Evolutionary conservation across 2,329 filamentous ascomycete genomes (phyloP), one percentile per base, ranked within the genome.

Genomic region (Fusarium pseudonygamai): DNA sequence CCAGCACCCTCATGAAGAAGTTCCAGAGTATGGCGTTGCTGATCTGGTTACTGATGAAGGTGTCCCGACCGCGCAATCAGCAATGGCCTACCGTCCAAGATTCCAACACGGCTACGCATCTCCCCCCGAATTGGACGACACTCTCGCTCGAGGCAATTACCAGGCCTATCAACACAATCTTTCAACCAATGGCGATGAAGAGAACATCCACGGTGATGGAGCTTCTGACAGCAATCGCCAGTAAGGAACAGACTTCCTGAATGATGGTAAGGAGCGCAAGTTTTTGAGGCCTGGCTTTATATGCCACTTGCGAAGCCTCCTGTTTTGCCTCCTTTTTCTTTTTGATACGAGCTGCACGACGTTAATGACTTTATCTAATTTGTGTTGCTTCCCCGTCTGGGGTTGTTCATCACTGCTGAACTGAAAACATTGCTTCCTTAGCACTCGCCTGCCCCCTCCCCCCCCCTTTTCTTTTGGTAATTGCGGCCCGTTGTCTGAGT

Each of bases 401-500:
- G 40, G 22, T 16, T 34, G 45, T 37, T 45, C 30, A 28, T 28
- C 55, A n/a, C 36, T 49, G n/a, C 34, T 43, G 14, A 39, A 49
- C 20, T 28, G 40, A 53, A 40, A 42, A 43, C 26, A 34, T 42
- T 42, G 34, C 26, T 32, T 24, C 45, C 12, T 47, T 34, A 37
- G 34, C 36, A 32, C 26, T 30, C 42, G 26, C 24, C 34, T 42
- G 36, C n/a, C 53, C 47, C 56, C 56, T 28, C 39, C 60, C 52
- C 43, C 30, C 59, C 64, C 26, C 14, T 45, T 56, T 40, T 9
- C 34, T 11, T 34, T 32, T 53, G 40, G 43, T 32, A 36, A 47
- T 42, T n/a, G 14, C 18, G 10, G 60, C 60, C 52, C 52, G 26
- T 63, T 68, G 59, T 69, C 57, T 36, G 24, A 42, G 39, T 39